A percentile compares a stretch with the other conserved stretches of the same genome.
Evolutionary conservation across 164 flowering plant genomes (phyloP).

Genomic region (Vitis riparia): DNA sequence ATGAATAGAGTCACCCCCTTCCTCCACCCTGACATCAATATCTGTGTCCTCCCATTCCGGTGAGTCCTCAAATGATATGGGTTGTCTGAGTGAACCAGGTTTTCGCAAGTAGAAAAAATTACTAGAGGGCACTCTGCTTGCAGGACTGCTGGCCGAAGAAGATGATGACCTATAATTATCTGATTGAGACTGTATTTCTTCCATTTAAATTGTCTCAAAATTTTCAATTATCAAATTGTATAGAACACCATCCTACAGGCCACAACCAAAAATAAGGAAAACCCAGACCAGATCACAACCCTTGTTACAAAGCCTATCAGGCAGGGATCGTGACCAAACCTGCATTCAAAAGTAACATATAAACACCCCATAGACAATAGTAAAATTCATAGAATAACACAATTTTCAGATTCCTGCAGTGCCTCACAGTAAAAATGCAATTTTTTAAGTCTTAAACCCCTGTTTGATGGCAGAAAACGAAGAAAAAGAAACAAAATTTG

Average conservation of each 20-base stretch:
- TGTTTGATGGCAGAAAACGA: no score
- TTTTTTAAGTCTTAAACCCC: no score
- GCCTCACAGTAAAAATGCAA: no score
- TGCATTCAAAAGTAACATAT: no score
- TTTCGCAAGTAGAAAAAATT: slow-evolving; percentile 85
- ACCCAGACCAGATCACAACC: no score
- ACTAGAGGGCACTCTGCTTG: slow-evolving; percentile 80
- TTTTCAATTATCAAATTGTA: not conserved
- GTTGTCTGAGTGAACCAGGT: slow-evolving; percentile 81
- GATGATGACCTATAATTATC: slow-evolving; percentile 95
- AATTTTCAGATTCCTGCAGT: no score
- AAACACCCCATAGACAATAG: no score
- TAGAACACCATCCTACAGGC: slow-evolving; percentile 1
- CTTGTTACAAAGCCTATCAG: no score
- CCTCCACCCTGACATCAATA: slow-evolving; percentile 70
- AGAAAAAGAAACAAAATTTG: no score
- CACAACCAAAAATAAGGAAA: no score
- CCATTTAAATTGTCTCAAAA: slow-evolving; percentile 43
- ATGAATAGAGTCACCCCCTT: slow-evolving; percentile 67
- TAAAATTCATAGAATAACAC: no score
- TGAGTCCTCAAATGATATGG: slow-evolving; percentile 97
- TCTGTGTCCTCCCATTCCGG: slow-evolving; percentile 99
- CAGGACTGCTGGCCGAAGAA: slow-evolving; percentile 92
- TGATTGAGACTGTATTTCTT: slow-evolving; percentile 93
- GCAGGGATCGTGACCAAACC: no score